Evolutionary conservation across 805 yeast genomes (phyloP).

Genomic region (Millerozyma acaciae): DNA sequence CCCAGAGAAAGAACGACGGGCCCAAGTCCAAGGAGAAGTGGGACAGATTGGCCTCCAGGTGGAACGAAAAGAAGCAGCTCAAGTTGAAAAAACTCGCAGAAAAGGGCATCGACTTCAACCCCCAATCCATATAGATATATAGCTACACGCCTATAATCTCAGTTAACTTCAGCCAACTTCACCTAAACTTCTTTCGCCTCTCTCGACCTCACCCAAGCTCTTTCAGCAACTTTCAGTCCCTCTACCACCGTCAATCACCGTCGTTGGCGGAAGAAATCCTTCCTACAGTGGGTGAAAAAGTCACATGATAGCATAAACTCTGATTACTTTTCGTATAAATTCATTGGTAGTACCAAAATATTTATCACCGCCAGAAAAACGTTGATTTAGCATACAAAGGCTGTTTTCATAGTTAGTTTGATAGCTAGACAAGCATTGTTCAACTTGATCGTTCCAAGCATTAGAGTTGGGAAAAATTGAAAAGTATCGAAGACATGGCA

Average conservation of each 20-base stretch:
- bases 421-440: no score
- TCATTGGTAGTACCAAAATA: not conserved
- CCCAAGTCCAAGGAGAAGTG: constrained; percentile 56
- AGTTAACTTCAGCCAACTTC: no score
- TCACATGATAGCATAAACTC: not conserved
- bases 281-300: no score
- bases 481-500: not conserved
- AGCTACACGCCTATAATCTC: not conserved
- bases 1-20: constrained; percentile 50
- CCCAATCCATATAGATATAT: constrained; percentile 13
- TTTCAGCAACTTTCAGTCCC: no score
- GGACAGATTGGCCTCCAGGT: constrained; percentile 49
- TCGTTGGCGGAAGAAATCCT: no score
- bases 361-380: not conserved
- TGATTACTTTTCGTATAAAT: constrained; percentile 1
- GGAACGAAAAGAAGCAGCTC: constrained; percentile 36
- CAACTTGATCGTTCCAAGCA: no score
- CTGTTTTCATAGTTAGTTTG: no score
- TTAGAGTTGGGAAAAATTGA: not conserved
- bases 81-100: constrained; percentile 49
- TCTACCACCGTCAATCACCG: no score
- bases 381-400: no score
- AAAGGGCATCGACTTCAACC: constrained; percentile 56
- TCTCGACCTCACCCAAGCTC: no score
- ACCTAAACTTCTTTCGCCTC: no score